A percentile compares a stretch with the other conserved stretches of the same genome.
phyloP scores from a whole-genome alignment of 345 rosid species.

The Populus euphratica region DNA sequence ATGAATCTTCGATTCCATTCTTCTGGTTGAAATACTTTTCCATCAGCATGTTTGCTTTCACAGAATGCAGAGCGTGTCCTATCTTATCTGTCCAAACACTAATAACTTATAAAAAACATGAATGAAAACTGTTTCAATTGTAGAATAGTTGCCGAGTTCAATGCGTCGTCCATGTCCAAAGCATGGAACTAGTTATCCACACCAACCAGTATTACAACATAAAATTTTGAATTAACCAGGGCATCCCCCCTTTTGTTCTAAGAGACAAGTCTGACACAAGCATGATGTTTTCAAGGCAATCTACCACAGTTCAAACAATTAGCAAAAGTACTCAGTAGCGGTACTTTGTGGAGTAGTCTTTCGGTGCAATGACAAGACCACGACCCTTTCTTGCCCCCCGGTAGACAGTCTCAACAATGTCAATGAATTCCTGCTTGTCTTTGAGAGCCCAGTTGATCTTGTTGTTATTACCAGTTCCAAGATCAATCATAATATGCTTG shows the following conservation, averaged over 20 bases:
- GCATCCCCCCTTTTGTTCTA: not conserved
- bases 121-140: not conserved
- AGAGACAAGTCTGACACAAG: not conserved
- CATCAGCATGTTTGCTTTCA: too few relatives aligned
- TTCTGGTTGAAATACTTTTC: too few relatives aligned
- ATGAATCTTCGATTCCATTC: too few relatives aligned
- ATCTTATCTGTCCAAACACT: too few relatives aligned
- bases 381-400: conserved; percentile 96
- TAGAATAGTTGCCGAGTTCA: not conserved
- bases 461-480: conserved; percentile 96
- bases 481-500: conserved; percentile 97
- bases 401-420: conserved; percentile 79
- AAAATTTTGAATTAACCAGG: not conserved
- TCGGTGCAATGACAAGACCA: conserved; percentile 91
- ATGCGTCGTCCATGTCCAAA: not conserved
- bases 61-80: too few relatives aligned
- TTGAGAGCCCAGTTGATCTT: conserved; percentile 97
- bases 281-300: not conserved
- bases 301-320: conserved; percentile 1
- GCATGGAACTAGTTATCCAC: not conserved
- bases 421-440: conserved; percentile 96
- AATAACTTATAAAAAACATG: too few relatives aligned
- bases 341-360: conserved; percentile 94
- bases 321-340: conserved; percentile 44
- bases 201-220: not conserved